Evolutionary conservation across 83 land plant genomes (phyloP).

Genomic region (Thuja plicata): DNA sequence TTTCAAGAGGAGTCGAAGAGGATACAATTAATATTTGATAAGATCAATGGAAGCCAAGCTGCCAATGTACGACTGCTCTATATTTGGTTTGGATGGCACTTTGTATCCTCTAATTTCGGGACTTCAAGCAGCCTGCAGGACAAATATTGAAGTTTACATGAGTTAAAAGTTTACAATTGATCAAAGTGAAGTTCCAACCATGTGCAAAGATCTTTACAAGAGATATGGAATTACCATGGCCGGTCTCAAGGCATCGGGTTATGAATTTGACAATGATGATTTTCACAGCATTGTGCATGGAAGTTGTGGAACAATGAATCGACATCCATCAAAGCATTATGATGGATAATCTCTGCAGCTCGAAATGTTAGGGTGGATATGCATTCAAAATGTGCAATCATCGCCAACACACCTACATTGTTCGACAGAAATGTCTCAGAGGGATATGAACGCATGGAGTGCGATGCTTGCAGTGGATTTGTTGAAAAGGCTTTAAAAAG

Average conservation of each 20-base stretch:
- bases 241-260: slow-evolving; percentile 63
- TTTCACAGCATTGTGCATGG: slow-evolving; percentile 26
- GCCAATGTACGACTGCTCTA: slow-evolving; percentile 51
- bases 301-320: too few relatives aligned
- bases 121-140: slow-evolving; percentile 36
- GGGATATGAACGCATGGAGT: too few relatives aligned
- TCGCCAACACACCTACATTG: too few relatives aligned
- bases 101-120: slow-evolving; percentile 70
- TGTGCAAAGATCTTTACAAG: slow-evolving; percentile 62
- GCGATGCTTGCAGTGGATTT: too few relatives aligned
- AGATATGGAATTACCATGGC: slow-evolving; percentile 70
- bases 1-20: too few relatives aligned
- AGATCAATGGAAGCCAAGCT: slow-evolving; percentile 4
- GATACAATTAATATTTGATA: too few relatives aligned
- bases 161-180: slow-evolving; percentile 41
- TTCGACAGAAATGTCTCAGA: too few relatives aligned
- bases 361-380: too few relatives aligned
- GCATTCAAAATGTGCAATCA: too few relatives aligned
- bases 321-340: too few relatives aligned
- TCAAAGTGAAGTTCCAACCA: slow-evolving; percentile 44
- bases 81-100: slow-evolving; percentile 79
- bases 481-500: too few relatives aligned
- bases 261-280: slow-evolving; percentile 62
- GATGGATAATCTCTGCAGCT: too few relatives aligned
- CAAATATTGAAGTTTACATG: slow-evolving; percentile 79